phyloP scores from a whole-genome alignment of 352 stramenopile genomes.

The Pythium rhizo-oryzae region DNA sequence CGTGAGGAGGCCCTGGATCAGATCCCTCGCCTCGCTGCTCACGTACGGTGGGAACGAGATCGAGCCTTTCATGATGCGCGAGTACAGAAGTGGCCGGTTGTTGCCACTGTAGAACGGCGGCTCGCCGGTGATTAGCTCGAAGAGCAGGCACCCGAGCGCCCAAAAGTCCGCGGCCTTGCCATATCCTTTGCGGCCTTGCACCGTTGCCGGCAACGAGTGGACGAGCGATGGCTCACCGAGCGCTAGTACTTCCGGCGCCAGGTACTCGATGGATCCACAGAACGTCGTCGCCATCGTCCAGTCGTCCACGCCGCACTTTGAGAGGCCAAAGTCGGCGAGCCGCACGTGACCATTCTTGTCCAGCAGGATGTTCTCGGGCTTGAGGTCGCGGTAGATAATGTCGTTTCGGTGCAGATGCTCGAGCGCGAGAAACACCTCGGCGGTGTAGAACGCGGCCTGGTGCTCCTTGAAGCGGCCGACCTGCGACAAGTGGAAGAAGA shows the following conservation, averaged over 20 bases:
- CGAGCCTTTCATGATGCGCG: slow-evolving; percentile 52
- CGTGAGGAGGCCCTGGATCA: slow-evolving; percentile 57
- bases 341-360: slow-evolving; percentile 85
- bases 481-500: slow-evolving; percentile 89
- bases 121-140: slow-evolving; percentile 89
- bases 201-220: slow-evolving; percentile 11
- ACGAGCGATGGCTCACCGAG: slow-evolving; percentile 39
- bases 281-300: slow-evolving; percentile 75
- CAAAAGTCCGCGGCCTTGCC: slow-evolving; percentile 91
- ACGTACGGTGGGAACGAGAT: slow-evolving; percentile 62
- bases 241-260: slow-evolving; percentile 78
- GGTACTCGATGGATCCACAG: slow-evolving; percentile 89
- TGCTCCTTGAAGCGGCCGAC: slow-evolving; percentile 72
- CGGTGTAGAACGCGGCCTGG: slow-evolving; percentile 86
- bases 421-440: slow-evolving; percentile 86
- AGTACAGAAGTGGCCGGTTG: slow-evolving; percentile 59
- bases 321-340: slow-evolving; percentile 91
- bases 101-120: slow-evolving; percentile 85
- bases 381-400: slow-evolving; percentile 92
- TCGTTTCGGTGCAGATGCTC: slow-evolving; percentile 72
- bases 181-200: slow-evolving; percentile 51
- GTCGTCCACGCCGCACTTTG: slow-evolving; percentile 69
- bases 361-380: slow-evolving; percentile 94
- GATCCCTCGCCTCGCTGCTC: slow-evolving; percentile 43
- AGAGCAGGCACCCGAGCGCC: slow-evolving; percentile 86